phyloP scores from a whole-genome alignment of 1,284 basidiomycete species.

The Sanghuangporus baumii region DNA sequence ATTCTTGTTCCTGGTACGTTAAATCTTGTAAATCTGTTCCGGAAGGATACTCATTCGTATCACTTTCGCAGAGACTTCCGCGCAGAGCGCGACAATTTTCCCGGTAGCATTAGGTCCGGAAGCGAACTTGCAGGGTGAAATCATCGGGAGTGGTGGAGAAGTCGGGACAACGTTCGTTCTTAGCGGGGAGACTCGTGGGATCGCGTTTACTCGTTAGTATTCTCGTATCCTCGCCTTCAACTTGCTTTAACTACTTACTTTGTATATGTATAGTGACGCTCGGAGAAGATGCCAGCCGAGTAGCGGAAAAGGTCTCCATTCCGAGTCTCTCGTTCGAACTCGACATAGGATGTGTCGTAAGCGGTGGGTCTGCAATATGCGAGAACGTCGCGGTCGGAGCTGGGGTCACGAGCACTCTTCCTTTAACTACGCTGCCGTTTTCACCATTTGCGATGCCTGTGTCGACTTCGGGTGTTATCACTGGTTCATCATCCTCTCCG shows the following conservation, averaged over 20 bases:
- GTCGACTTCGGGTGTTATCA: neutral
- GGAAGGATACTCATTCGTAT: too few relatives aligned
- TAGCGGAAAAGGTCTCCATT: conserved; percentile 8
- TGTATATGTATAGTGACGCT: conserved; percentile 1
- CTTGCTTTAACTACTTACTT: too few relatives aligned
- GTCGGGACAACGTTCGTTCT: conserved; percentile 13
- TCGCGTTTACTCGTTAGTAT: conserved; percentile 11
- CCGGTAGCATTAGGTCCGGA: conserved; percentile 1
- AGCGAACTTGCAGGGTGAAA: conserved; percentile 4
- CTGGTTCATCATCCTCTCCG: too few relatives aligned
- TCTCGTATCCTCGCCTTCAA: too few relatives aligned
- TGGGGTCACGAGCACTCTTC: neutral
- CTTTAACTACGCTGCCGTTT: neutral
- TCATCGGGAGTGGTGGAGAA: neutral
- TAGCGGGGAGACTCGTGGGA: conserved; percentile 4
- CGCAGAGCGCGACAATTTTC: conserved; percentile 6
- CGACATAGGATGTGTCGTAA: conserved; percentile 2
- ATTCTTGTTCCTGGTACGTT: too few relatives aligned
- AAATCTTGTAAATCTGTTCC: too few relatives aligned
- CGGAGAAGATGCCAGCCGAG: neutral
- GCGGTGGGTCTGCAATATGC: conserved; percentile 4
- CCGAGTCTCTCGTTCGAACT: neutral
- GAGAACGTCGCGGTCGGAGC: neutral
- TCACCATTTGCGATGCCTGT: conserved; percentile 2
- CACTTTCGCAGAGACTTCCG: too few relatives aligned